Evolutionary conservation across 2,329 filamentous ascomycete genomes (phyloP), one percentile per base, ranked within the genome.

Genomic region (Waltergamsia citrina): DNA sequence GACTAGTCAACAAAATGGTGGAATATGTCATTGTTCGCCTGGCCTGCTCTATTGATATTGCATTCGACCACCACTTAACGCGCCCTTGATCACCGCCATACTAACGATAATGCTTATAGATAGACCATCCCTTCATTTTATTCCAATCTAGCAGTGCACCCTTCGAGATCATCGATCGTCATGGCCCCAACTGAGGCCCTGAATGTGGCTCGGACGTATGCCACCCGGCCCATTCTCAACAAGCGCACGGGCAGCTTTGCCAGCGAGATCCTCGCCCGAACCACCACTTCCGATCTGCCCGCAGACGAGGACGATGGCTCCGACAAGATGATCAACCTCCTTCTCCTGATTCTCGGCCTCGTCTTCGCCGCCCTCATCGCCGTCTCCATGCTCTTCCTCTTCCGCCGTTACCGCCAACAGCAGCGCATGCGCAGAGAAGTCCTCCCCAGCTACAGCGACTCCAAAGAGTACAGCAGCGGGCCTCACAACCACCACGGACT

Each of bases 331-430:
- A 68, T 88, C 55, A 78, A 85, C 52, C 74, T 94, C 28, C 65
- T 94, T 53, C 82, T 94, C 47, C 72, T 76, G 38, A 72, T 96
- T 36, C 68, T 96, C 46, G 78, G 80, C 42, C 68, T 98, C 29
- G 65, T 90, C 46, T 74, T 93, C 47, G 59, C 90, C 47, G 78
- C 72, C 39, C 67, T 94, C 20, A 52, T 79, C 31, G 67, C 87
- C 38, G 65, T 81, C 34, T 78, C 74, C 38, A 63, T 71, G 19
- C 75, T 95, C 33, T 64, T 90, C 43, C 59, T 85, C 51, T 64
- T 95, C 45, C 82, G 85, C 54, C 61, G 62, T 47, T 28, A 33
- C 21, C 36, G 36, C 27, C 29, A 32, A 33, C 60, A 70, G 51
- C 64, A 65, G 47, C 51, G 54, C 22, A 49, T 59, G 39, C 60